Base-by-base conservation (phyloP, 2,329 filamentous ascomycete species). In the Didymella lethalis region DNA sequence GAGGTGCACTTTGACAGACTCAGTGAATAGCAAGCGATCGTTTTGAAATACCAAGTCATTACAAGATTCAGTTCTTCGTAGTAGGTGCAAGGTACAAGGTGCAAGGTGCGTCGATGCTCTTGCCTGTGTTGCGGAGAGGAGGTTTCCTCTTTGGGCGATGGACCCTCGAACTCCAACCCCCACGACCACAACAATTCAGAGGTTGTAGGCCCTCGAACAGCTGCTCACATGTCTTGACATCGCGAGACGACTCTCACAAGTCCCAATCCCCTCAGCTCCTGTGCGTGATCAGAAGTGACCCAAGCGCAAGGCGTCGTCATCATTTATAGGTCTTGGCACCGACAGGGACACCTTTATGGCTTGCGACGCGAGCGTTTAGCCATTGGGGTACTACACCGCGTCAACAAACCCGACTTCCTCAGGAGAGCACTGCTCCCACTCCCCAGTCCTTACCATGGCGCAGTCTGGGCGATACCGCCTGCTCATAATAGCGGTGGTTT, bases 401-500 rank as follows among this genome's bases (percentile, higher is more conserved):
- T 63, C 64, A 54, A 45, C 54, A 63, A 62, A 53, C 40, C 51
- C 52, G 64, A 58, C 62, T 61, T 73, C 64, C 69, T 62, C 41
- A 51, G 56, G 63, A 69, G 69, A 69, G 68, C 62, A 63, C 57
- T 66, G 58, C 63, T 72, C 64, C 45, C 69, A 28, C 36, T 53
- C 44, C 52, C 61, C 59, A 51, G 16, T 51, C 38, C 52, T 64
- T 61, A 66, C 50, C 54, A 83, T 83, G 81, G 80, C 80, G 69
- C 84, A 85, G 71, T 78, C 88, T 59, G 82, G 85, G 67, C 92
- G 93, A 75, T 86, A 91, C 73, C 89, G 89, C 75, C 98, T 99
- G 77, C 80, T 98, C 77, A 88, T 90, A 75, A 86, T 96, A 75
- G 95, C 95, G 69, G 86, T 97, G 74, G 81, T 94, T 61, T 99